Conservation (phyloP, 2,329 filamentous ascomycete genomes). For the Scedosporium apiospermum region DNA sequence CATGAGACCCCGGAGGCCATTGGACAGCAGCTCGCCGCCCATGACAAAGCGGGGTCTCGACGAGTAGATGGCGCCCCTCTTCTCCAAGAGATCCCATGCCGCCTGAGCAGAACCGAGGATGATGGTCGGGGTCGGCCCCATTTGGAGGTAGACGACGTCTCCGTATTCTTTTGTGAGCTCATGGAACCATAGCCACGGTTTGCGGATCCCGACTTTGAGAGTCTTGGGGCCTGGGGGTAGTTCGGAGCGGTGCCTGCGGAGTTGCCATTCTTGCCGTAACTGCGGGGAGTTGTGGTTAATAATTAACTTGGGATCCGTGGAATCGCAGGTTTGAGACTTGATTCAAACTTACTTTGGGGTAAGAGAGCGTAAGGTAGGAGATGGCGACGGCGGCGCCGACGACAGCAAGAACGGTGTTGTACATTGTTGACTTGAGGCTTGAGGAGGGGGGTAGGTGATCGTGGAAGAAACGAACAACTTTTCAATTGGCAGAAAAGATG, state of each 20-base stretch:
- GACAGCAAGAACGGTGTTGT: slow-evolving; percentile 10
- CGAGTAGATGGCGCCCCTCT: slow-evolving; percentile 30
- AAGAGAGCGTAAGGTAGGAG: slow-evolving; percentile 16
- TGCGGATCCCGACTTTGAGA: slow-evolving; percentile 25
- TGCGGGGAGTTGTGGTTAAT: slow-evolving; percentile 8
- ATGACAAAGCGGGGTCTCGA: slow-evolving; percentile 36
- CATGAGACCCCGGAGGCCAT: slow-evolving; percentile 31
- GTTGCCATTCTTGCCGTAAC: slow-evolving; percentile 27
- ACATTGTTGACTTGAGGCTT: background rate
- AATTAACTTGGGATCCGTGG: background rate
- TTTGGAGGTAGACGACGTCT: slow-evolving; percentile 31
- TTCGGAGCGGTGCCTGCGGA: slow-evolving; percentile 25
- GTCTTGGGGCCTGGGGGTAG: slow-evolving; percentile 28
- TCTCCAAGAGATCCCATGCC: slow-evolving; percentile 34
- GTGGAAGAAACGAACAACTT: background rate
- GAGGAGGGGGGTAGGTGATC: background rate
- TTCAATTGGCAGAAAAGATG: too few relatives aligned
- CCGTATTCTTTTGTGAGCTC: slow-evolving; percentile 26
- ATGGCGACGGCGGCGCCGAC: slow-evolving; percentile 12
- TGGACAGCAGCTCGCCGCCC: slow-evolving; percentile 31
- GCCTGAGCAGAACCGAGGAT: slow-evolving; percentile 30
- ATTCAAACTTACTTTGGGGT: slow-evolving; percentile 15
- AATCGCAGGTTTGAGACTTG: background rate
- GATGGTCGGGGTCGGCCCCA: slow-evolving; percentile 31
- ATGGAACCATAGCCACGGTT: slow-evolving; percentile 33